Evolutionary conservation across 2,329 filamentous ascomycete genomes (phyloP).

Genomic region (Phoma sp.): DNA sequence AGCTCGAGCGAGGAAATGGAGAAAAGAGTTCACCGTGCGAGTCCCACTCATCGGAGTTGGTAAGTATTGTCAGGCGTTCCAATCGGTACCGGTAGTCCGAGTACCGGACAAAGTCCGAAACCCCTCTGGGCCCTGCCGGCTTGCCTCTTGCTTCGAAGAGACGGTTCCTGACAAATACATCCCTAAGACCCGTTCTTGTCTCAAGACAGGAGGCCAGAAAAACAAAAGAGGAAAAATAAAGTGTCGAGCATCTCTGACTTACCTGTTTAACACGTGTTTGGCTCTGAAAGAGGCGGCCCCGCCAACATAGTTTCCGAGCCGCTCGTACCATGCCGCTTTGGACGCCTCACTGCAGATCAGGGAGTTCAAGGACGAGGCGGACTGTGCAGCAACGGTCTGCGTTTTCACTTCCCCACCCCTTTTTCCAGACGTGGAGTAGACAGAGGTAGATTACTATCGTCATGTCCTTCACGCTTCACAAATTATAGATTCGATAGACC

Average conservation of each 20-base stretch:
- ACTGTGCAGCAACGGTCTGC: not conserved
- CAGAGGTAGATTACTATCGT: not conserved
- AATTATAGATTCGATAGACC: no score
- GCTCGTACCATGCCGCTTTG: conserved; percentile 1
- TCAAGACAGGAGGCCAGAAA: not conserved
- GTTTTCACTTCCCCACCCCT: not conserved
- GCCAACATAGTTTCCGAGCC: conserved; percentile 11
- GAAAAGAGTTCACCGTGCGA: no score
- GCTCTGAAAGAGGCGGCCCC: conserved; percentile 8
- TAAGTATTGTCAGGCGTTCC: not conserved
- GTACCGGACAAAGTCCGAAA: no score
- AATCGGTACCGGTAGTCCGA: no score
- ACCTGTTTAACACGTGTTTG: not conserved
- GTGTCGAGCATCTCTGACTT: not conserved
- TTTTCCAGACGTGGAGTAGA: not conserved
- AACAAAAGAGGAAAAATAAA: not conserved
- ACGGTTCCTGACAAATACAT: not conserved
- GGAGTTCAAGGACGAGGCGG: not conserved
- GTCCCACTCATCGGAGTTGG: not conserved
- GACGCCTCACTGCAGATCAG: conserved; percentile 6
- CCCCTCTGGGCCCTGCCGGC: not conserved
- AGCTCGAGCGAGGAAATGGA: not conserved
- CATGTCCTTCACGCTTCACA: not conserved
- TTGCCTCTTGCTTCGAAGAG: not conserved
- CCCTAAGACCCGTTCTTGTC: not conserved